phyloP scores from a whole-genome alignment of 257 asterid genomes.

The Salvia rosmarinus region DNA sequence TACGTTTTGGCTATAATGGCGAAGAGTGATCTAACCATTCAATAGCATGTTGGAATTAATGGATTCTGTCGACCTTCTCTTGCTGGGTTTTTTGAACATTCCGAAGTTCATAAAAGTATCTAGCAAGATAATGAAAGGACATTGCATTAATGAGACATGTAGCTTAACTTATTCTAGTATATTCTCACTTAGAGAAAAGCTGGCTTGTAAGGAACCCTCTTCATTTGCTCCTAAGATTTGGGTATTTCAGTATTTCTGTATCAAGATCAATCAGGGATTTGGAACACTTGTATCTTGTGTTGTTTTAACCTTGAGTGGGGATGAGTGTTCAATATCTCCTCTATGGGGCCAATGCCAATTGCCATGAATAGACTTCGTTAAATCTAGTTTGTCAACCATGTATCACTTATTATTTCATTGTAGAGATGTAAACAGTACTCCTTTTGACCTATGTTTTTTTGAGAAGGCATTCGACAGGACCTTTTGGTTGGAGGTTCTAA shows the following conservation, averaged over 20 bases:
- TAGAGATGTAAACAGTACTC: background rate
- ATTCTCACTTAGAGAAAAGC: conserved; percentile 6
- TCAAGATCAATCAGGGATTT: conserved; percentile 12
- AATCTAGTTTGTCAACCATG: background rate
- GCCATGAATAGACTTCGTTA: background rate
- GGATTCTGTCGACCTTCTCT: background rate
- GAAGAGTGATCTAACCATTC: conserved; percentile 9
- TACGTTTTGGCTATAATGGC: background rate
- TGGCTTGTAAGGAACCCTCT: background rate
- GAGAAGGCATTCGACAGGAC: background rate
- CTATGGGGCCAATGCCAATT: conserved; percentile 11
- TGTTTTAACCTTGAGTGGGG: no score
- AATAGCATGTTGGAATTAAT: background rate
- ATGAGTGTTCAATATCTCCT: background rate
- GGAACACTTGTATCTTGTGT: no score
- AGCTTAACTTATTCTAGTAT: background rate
- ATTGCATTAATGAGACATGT: background rate
- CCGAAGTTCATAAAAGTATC: background rate
- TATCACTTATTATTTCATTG: conserved; percentile 6
- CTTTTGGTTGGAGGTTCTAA: conserved; percentile 7
- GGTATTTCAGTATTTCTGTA: background rate
- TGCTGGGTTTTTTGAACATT: background rate
- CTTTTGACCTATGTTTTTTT: background rate
- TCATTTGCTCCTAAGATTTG: background rate
- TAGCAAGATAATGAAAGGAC: background rate